Percentiles rank a stretch among this genome's conserved stretches.
Evolutionary conservation across 345 rosid genomes (phyloP).

Genomic region (Ceriops zippeliana): DNA sequence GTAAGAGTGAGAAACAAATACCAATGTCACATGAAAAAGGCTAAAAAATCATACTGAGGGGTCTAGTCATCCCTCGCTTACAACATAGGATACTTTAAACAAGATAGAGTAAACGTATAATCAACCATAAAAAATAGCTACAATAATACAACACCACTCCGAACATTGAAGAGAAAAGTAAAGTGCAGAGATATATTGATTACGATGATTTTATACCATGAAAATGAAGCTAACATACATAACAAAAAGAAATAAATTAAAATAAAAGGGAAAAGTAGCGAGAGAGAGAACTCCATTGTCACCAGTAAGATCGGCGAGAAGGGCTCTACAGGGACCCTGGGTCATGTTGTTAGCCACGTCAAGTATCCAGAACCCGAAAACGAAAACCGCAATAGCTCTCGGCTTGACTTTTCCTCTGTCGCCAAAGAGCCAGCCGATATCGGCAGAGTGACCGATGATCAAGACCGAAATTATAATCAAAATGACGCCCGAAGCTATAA

Average conservation of each 20-base stretch:
- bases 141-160: background rate
- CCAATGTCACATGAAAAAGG: background rate
- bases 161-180: background rate
- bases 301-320: slow-evolving; percentile 97
- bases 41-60: background rate
- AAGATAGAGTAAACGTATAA: slow-evolving; percentile 1
- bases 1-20: background rate
- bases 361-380: slow-evolving; percentile 93
- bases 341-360: slow-evolving; percentile 92
- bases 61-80: background rate
- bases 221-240: background rate
- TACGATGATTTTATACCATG: slow-evolving; percentile 3
- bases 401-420: slow-evolving; percentile 58
- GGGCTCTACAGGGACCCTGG: slow-evolving; percentile 95
- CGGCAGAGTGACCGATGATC: slow-evolving; percentile 78
- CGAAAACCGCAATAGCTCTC: slow-evolving; percentile 67
- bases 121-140: background rate
- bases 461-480: slow-evolving; percentile 59
- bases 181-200: background rate
- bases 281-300: slow-evolving; percentile 6
- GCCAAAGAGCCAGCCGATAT: slow-evolving; percentile 88
- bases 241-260: background rate
- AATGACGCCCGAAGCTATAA: slow-evolving; percentile 57
- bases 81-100: background rate
- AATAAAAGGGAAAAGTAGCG: too few relatives aligned